These are phyloP conservation scores for Adenanthera pavonina DNA, from an alignment of 306 rosid species.

Conservation along the genomic window DNA sequence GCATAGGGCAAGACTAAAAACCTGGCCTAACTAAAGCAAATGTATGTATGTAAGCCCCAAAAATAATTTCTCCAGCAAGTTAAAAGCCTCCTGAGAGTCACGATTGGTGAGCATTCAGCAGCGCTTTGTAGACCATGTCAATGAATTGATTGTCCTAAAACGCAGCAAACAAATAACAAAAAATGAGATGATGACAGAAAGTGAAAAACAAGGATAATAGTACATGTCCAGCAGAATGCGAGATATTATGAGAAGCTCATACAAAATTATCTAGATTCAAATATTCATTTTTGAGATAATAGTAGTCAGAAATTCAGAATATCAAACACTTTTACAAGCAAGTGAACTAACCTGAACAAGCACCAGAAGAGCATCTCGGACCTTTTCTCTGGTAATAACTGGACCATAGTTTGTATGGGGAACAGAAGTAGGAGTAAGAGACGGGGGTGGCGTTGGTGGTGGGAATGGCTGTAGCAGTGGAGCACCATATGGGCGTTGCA, in stretches of 20 bases:
- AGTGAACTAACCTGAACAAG: conserved; percentile 64
- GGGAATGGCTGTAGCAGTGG: conserved; percentile 64
- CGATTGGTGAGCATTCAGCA: conserved; percentile 59
- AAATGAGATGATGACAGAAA: conserved; percentile 11
- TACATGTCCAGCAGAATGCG: not conserved
- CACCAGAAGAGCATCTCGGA: conserved; percentile 60
- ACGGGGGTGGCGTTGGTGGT: conserved; percentile 62
- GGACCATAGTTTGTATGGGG: conserved; percentile 51
- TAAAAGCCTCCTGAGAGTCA: conserved; percentile 41
- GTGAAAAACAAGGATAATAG: not conserved
- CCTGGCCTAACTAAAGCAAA: conserved; percentile 30
- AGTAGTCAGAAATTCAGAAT: not conserved
- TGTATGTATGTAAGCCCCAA: conserved; percentile 43
- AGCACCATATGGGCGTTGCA: conserved; percentile 62
- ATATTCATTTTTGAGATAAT: not conserved
- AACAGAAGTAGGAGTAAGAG: conserved; percentile 54
- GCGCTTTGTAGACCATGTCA: conserved; percentile 58
- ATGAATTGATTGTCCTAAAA: conserved; percentile 67
- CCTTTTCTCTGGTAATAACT: conserved; percentile 58
- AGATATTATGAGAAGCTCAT: conserved; percentile 12
- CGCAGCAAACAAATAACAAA: not conserved
- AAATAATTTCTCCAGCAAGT: conserved; percentile 40
- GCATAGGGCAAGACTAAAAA: not conserved
- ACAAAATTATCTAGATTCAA: not conserved
- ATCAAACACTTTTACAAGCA: conserved; percentile 29